These are phyloP conservation scores for Chrysoporthe deuterocubensis DNA, from an alignment of 2,329 filamentous ascomycete genomes.

Conservation along the genomic window DNA sequence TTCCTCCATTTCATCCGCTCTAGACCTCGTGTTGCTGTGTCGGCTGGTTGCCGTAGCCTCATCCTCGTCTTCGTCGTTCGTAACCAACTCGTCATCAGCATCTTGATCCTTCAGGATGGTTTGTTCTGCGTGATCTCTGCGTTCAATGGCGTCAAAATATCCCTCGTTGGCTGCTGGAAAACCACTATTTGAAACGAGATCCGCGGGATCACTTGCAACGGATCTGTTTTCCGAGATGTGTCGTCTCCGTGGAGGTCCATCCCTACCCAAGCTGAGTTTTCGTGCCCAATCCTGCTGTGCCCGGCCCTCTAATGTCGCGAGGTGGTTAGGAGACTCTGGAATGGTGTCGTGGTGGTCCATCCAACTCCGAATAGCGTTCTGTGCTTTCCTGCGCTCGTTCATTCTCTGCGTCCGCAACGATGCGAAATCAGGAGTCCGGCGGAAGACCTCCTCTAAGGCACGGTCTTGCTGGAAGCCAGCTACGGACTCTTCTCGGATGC, in stretches of 20 bases:
- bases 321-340: slow-evolving; percentile 51
- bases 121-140: slow-evolving; percentile 34
- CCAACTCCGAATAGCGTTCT: slow-evolving; percentile 85
- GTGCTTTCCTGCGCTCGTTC: slow-evolving; percentile 72
- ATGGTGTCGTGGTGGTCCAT: slow-evolving; percentile 74
- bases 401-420: slow-evolving; percentile 63
- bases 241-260: slow-evolving; percentile 49
- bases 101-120: slow-evolving; percentile 70
- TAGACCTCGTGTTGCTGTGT: slow-evolving; percentile 24
- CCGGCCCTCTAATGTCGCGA: slow-evolving; percentile 53
- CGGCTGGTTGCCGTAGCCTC: slow-evolving; percentile 39
- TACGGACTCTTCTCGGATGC: slow-evolving; percentile 83
- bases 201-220: slow-evolving; percentile 66
- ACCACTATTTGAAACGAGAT: slow-evolving; percentile 58
- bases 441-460: slow-evolving; percentile 89
- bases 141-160: slow-evolving; percentile 18
- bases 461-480: slow-evolving; percentile 88
- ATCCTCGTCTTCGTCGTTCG: slow-evolving; percentile 74
- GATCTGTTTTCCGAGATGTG: slow-evolving; percentile 62
- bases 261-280: slow-evolving; percentile 57
- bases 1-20: slow-evolving; percentile 47
- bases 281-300: slow-evolving; percentile 52
- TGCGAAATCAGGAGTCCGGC: slow-evolving; percentile 68
- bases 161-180: slow-evolving; percentile 47
- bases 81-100: slow-evolving; percentile 87